These are phyloP conservation scores for Cordyceps tenuipes DNA, from an alignment of 2,329 filamentous ascomycete species.

Conservation along the genomic window DNA sequence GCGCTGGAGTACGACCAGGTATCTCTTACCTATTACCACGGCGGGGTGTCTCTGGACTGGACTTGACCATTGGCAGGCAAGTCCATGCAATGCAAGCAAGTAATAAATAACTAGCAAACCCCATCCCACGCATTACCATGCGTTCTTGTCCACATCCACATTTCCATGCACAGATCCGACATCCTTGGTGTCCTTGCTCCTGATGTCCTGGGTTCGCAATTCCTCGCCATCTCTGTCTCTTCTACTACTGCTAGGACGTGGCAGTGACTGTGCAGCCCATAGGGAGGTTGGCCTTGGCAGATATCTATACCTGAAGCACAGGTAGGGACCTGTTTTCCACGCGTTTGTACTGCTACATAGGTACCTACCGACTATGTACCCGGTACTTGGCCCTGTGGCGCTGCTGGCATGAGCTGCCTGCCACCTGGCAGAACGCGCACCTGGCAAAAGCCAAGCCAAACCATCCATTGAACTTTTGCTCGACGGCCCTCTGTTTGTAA, in stretches of 20 bases:
- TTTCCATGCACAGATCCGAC: neutral
- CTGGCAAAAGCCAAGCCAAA: neutral
- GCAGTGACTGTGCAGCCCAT: too few species aligned
- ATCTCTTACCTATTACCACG: too few species aligned
- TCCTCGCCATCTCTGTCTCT: too few species aligned
- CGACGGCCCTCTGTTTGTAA: neutral
- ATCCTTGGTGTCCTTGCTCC: neutral
- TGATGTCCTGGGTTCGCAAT: neutral
- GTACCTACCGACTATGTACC: too few species aligned
- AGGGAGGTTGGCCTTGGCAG: neutral
- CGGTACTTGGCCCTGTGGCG: too few species aligned
- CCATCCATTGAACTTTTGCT: neutral
- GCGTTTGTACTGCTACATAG: neutral
- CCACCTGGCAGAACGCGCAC: neutral
- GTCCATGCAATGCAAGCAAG: neutral
- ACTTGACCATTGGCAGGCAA: too few species aligned
- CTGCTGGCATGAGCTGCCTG: neutral
- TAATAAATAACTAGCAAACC: neutral
- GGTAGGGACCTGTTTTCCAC: neutral
- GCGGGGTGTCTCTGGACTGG: neutral
- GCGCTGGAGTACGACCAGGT: too few species aligned
- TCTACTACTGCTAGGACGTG: too few species aligned
- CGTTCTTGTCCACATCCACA: neutral
- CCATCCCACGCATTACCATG: constrained; percentile 1
- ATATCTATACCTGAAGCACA: neutral